Evolutionary conservation across 2,329 filamentous ascomycete species (phyloP).

Genomic region (Pseudogymnoascus sp.): DNA sequence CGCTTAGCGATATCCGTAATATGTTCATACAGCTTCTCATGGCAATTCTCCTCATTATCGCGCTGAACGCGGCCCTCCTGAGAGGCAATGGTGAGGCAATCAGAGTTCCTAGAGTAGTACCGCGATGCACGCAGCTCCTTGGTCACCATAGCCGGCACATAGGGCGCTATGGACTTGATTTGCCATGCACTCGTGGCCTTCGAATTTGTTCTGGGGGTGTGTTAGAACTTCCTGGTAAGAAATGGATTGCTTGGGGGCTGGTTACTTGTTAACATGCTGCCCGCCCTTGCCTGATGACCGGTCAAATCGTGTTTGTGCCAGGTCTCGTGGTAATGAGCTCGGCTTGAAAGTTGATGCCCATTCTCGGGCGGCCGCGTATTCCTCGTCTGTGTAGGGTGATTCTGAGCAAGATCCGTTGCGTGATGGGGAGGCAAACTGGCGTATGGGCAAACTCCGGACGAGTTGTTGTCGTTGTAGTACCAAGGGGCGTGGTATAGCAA

Average conservation of each 20-base stretch:
- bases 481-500: neutral
- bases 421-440: neutral
- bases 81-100: conserved; percentile 25
- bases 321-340: conserved; percentile 20
- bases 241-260: neutral
- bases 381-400: conserved; percentile 3
- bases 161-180: conserved; percentile 16
- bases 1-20: conserved; percentile 22
- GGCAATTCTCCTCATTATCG: conserved; percentile 23
- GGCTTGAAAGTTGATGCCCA: conserved; percentile 23
- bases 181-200: conserved; percentile 27
- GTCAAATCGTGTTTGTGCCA: conserved; percentile 22
- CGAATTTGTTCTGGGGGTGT: conserved; percentile 23
- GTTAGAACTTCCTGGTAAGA: conserved; percentile 8
- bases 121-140: conserved; percentile 18
- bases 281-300: conserved; percentile 26
- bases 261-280: conserved; percentile 30
- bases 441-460: neutral
- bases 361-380: conserved; percentile 20
- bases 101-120: conserved; percentile 23
- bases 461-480: neutral
- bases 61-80: conserved; percentile 22
- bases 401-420: neutral
- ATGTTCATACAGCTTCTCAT: conserved; percentile 21
- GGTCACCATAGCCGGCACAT: conserved; percentile 24